phyloP scores from a whole-genome alignment of 208 protist species.

The Balamuthia mandrillaris region DNA sequence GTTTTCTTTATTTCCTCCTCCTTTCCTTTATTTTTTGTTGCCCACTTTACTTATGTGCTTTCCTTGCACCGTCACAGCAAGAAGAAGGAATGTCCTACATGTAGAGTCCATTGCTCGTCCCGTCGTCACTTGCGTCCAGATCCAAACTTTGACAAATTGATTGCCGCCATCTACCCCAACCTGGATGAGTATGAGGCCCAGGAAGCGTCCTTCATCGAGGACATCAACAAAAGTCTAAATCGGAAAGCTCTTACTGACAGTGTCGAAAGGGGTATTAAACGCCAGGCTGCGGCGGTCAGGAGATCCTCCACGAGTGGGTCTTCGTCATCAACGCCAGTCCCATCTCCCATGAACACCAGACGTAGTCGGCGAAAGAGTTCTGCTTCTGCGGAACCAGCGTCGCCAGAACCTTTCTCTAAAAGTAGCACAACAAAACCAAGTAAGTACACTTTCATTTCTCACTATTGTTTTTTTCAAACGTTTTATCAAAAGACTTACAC shows the following conservation, averaged over 20 bases:
- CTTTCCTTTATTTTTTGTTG: background rate
- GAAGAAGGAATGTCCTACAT: conserved; percentile 44
- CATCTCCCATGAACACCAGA: too few species aligned
- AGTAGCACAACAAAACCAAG: too few species aligned
- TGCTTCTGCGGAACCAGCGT: too few species aligned
- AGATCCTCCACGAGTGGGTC: too few species aligned
- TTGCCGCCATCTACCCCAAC: conserved; percentile 43
- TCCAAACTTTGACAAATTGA: conserved; percentile 36
- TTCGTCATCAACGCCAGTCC: too few species aligned
- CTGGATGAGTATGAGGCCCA: conserved; percentile 39
- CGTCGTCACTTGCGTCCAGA: conserved; percentile 22
- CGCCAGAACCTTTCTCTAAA: too few species aligned
- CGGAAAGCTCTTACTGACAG: conserved; percentile 13
- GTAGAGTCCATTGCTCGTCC: conserved; percentile 36
- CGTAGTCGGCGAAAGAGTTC: too few species aligned
- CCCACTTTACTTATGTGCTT: background rate
- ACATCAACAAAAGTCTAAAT: conserved; percentile 20
- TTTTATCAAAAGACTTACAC: too few species aligned
- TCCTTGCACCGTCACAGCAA: background rate
- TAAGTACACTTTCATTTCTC: too few species aligned
- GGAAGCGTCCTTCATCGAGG: conserved; percentile 18
- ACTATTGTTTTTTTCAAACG: too few species aligned
- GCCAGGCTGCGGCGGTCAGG: too few species aligned
- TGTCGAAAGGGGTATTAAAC: conserved; percentile 6
- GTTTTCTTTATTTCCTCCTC: background rate